Base-by-base conservation (phyloP, 1,284 basidiomycete genomes). In the Hemileia vastatrix region DNA sequence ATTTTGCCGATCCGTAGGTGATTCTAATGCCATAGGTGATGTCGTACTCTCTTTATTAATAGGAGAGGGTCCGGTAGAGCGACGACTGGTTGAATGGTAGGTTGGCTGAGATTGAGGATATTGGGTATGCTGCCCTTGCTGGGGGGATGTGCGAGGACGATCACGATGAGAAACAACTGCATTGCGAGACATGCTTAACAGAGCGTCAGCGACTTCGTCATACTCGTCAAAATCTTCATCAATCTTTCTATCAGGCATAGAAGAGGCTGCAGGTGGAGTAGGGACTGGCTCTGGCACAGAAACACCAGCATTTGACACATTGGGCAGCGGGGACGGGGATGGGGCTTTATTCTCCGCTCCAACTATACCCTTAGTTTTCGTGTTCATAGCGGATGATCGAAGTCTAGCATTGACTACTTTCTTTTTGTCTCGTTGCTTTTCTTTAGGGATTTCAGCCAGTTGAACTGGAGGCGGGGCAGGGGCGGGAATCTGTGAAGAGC, bases 201-300 rank as follows among this genome's bases (percentile, higher is more conserved):
- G 21, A 3, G 59, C 52, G 40, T 61, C 59, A 5, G 59, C 59
- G 1, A 61, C 59, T 47, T 61, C 59, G 32, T 61, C 59, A 44
- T 61, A 61, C 43, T 61, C 59, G 15, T 54, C 51, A 40, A 61
- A 61, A 43, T 54, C 59, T 49, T 61, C 59, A 49, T 61, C 59
- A 0, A 61, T 52, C 23, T 49, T 54, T 8, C 59, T 32, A 36
- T 61, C 52, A 3, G 59, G 59, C 18, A 54, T 15, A n/a, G 21
- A n/a, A 15, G 18, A 21, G n/a, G n/a, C n/a, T n/a, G n/a, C n/a
- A 23, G 51, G 31, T 45, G 50, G 19, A 33, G 43, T 52, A 13
- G 11, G 18, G 15, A 51, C 24, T 2, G 51, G 19, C 3, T 18
- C 19, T 50, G 18, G 49, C 19, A 2, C 32, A 4, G 47, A 50